Evolutionary conservation across 1,139 yeast species (phyloP).

Genomic region (Taphrina deformans): DNA sequence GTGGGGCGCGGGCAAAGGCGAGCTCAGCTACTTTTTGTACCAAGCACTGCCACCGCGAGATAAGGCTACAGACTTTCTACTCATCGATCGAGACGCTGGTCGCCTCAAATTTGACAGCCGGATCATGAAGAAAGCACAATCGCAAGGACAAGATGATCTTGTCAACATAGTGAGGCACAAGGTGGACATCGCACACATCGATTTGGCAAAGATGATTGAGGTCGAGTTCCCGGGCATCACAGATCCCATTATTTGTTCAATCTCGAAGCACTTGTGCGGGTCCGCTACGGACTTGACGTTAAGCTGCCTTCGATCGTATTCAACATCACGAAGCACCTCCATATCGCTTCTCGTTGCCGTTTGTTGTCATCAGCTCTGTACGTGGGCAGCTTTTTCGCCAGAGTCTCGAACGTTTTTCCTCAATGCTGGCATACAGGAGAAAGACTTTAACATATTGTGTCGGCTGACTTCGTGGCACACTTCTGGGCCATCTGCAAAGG

Average conservation of each 20-base stretch:
- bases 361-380: slow-evolving; percentile 12
- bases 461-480: slow-evolving; percentile 7
- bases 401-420: background rate
- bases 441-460: background rate
- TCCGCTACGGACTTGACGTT: slow-evolving; percentile 12
- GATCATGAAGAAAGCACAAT: background rate
- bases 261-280: slow-evolving; percentile 23
- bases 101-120: background rate
- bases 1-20: slow-evolving; percentile 18
- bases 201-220: background rate
- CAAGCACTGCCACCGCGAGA: background rate
- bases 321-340: background rate
- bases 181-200: slow-evolving; percentile 10
- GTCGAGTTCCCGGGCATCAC: background rate
- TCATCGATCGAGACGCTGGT: slow-evolving; percentile 15
- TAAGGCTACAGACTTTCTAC: background rate
- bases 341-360: background rate
- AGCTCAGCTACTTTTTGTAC: background rate
- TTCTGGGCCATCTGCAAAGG: background rate
- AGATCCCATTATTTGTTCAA: background rate
- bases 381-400: background rate
- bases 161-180: background rate
- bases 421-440: background rate
- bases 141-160: background rate
- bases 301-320: background rate